Evolutionary conservation across 331 rosid species (phyloP).

Genomic region (Saraca asoca): DNA sequence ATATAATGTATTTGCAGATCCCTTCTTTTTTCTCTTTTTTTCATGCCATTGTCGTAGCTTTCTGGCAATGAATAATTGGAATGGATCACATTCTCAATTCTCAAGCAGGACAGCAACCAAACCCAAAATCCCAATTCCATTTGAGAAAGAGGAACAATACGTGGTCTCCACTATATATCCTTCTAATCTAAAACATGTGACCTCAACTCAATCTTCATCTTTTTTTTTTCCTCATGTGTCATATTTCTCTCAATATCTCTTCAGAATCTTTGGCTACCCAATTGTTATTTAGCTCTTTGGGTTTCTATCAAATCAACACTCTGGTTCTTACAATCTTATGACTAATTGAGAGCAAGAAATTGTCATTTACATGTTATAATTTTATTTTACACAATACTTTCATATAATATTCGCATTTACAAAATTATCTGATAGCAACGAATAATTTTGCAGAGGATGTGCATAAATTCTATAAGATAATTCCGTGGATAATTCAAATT

Average conservation of each 20-base stretch:
- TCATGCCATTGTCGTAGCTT: not conserved
- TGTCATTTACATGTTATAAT: too few species aligned
- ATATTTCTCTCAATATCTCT: constrained; percentile 23
- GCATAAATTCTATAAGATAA: too few species aligned
- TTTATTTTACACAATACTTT: too few species aligned
- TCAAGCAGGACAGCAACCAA: constrained; percentile 1
- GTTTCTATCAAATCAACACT: constrained; percentile 15
- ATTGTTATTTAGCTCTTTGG: constrained; percentile 10
- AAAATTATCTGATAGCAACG: too few species aligned
- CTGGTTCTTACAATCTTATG: too few species aligned
- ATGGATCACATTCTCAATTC: not conserved
- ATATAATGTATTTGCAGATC: constrained; percentile 5
- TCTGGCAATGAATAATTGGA: not conserved
- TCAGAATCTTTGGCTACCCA: constrained; percentile 33
- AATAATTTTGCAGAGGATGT: too few species aligned
- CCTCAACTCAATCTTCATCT: not conserved
- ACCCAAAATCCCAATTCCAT: constrained; percentile 16
- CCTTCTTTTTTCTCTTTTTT: constrained; percentile 1
- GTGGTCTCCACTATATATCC: constrained; percentile 28
- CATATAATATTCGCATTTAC: too few species aligned
- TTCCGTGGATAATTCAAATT: too few species aligned
- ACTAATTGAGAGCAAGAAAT: too few species aligned
- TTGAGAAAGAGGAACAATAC: constrained; percentile 18
- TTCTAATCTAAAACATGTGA: not conserved
- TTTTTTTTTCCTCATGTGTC: not conserved